Base-by-base conservation (phyloP, 352 stramenopile species). In the Pythium monospermum region DNA sequence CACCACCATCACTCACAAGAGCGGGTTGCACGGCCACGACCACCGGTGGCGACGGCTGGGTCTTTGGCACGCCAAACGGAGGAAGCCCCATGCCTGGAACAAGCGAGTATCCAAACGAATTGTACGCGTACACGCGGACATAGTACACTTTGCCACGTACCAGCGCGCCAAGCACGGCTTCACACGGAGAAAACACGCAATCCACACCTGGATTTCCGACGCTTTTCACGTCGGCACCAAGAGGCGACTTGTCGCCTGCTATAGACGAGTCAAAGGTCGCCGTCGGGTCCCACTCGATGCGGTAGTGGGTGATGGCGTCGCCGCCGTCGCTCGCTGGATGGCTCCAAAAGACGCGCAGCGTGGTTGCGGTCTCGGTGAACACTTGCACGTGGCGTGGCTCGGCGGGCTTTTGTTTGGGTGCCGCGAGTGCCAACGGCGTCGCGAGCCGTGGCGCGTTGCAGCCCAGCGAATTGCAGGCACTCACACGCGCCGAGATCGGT, bases 231-330 rank as follows among this genome's bases (percentile, higher is more conserved):
- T 93, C 76, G 33, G 78, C 91, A 0, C 89, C 85, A 2, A 96
- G 52, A 3, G 91, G 65, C n/a, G 76, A 79, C 37, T 76, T 69
- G 4, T 35, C n/a, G 0, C 76, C 83, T n/a, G n/a, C n/a, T n/a
- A n/a, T n/a, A n/a, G n/a, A n/a, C 4, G 78, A 93, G 45, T 84
- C 72, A 58, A 98, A 98, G n/a, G 68, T 80, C 5, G 78, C 67
- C 5, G 58, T 69, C 4, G 66, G 59, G 53, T 98, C 96, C 96
- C 96, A 99, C 66, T 98, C 94, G 6, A 98, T 71, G 2, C 90
- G 70, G 44, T 98, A 99, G 56, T 97, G 95, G 7, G 87, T 94
- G 37, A 99, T 85, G 0, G 74, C 59, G 27, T 96, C 85, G 3
- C 95, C 95, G 15, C 95, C 95, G 56, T 98, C 81, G 51, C 88